phyloP scores from a whole-genome alignment of 2,329 filamentous ascomycete species.

The Aureobasidium sp. region DNA sequence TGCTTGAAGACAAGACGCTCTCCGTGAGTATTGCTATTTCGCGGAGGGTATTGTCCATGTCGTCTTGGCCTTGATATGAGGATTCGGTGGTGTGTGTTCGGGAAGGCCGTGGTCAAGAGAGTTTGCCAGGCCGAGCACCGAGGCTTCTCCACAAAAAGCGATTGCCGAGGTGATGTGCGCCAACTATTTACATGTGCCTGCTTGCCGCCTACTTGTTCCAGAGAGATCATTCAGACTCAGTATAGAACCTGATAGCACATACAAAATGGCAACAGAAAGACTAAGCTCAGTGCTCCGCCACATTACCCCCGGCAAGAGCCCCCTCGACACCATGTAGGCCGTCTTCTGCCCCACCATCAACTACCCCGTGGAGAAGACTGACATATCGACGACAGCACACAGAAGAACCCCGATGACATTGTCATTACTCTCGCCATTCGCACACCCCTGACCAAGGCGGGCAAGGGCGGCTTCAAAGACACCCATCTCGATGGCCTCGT shows the following conservation, averaged over 20 bases:
- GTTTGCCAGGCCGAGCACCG: background rate
- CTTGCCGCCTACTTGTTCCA: background rate
- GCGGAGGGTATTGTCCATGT: background rate
- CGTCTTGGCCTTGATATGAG: background rate
- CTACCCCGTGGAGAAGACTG: conserved; percentile 27
- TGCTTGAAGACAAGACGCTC: background rate
- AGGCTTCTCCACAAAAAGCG: background rate
- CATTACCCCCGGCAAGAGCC: conserved; percentile 62
- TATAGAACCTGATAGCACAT: background rate
- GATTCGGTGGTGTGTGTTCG: background rate
- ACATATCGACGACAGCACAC: conserved; percentile 52
- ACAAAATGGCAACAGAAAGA: conserved; percentile 70
- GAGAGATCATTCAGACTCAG: conserved; percentile 1
- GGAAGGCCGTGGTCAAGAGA: background rate
- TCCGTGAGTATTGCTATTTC: background rate
- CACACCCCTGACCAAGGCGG: conserved; percentile 80
- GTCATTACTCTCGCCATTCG: conserved; percentile 91
- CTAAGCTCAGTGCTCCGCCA: conserved; percentile 84
- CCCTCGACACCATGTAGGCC: conserved; percentile 66
- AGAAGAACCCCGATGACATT: conserved; percentile 91
- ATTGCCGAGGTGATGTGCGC: conserved; percentile 5
- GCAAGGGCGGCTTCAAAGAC: conserved; percentile 94
- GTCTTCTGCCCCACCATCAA: conserved; percentile 51
- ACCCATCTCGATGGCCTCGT: conserved; percentile 81
- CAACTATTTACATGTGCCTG: conserved; percentile 3